Evolutionary conservation across 768 basidiomycete genomes (phyloP), one percentile per base, ranked within the genome.

Genomic region (Russula dissimulans): DNA sequence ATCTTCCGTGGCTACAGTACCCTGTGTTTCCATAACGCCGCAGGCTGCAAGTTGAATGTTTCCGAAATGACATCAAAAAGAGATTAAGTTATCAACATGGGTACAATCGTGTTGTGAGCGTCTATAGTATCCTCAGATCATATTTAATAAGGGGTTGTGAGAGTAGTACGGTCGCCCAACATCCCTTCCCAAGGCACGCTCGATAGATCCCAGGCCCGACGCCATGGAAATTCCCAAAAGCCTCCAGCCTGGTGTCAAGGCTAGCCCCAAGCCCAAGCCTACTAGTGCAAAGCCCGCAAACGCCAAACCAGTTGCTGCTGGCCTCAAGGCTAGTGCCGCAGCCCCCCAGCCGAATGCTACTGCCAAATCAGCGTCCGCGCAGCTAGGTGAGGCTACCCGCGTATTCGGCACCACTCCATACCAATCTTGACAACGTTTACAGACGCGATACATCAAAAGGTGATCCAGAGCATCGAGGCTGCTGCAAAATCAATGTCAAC

Each of bases 401-500:
- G 14, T 36, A n/a, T n/a, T n/a, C 9, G 36, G 15, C 18, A 18
- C 26, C 14, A 0, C 17, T 31, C 12, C 12, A 46, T 39, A 5
- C 15, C 5, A 12, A 15, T 14, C 22, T 18, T 42, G 39, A 56
- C 45, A 6, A 5, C 5, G 12, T 47, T 46, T 46, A 10, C 26
- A 56, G 54, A 58, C n/a, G 38, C 54, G 17, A 9, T 55, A 15
- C 36, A 51, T 34, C 31, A 51, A 15, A 52, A 29, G 15, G 61
- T 22, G 48, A 14, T 44, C 5, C 18, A 39, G n/a, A 62, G 57
- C 17, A 51, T 62, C 29, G 48, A 57, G 2, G 32, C 8, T 52
- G 61, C 61, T 6, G 50, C 31, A 26, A 38, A n/a, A 4, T 46
- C 54, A 18, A 61, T 63, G 58, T 34, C 46, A 7, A 48, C 17